These are phyloP conservation scores for Limonium bicolor DNA, from an alignment of 148 eudicot species.

Conservation along the genomic window DNA sequence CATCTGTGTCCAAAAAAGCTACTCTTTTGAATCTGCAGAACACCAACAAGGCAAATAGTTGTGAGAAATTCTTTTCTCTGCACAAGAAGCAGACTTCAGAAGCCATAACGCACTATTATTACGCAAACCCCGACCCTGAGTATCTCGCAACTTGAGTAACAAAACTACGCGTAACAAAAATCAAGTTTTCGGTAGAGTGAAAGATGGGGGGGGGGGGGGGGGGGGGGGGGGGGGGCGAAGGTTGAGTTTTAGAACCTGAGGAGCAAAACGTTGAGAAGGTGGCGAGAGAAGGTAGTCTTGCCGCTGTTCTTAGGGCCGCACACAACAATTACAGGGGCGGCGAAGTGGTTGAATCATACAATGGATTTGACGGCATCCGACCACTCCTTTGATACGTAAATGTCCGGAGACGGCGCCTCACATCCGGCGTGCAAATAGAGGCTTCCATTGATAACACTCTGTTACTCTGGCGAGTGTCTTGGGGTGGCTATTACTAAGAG, in stretches of 20 bases:
- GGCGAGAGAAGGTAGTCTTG: constrained; percentile 87
- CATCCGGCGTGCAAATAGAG: too few species aligned
- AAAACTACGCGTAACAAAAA: neutral
- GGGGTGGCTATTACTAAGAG: too few species aligned
- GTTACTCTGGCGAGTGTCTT: too few species aligned
- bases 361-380: constrained; percentile 37
- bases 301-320: constrained; percentile 90
- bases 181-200: too few species aligned
- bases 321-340: constrained; percentile 32
- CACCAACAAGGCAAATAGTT: neutral
- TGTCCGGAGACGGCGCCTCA: constrained; percentile 14
- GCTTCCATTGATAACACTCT: too few species aligned
- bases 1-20: constrained; percentile 91
- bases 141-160: too few species aligned
- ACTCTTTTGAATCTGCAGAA: constrained; percentile 50
- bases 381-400: constrained; percentile 62
- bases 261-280: constrained; percentile 59
- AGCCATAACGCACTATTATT: neutral
- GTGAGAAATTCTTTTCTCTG: neutral
- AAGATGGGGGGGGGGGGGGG: too few species aligned
- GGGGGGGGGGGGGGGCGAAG: too few species aligned
- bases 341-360: constrained; percentile 12
- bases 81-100: neutral
- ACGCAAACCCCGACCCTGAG: too few species aligned
- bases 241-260: constrained; percentile 53